phyloP scores from a whole-genome alignment of 2,329 filamentous ascomycete species.

The Metarhizium sp. region DNA sequence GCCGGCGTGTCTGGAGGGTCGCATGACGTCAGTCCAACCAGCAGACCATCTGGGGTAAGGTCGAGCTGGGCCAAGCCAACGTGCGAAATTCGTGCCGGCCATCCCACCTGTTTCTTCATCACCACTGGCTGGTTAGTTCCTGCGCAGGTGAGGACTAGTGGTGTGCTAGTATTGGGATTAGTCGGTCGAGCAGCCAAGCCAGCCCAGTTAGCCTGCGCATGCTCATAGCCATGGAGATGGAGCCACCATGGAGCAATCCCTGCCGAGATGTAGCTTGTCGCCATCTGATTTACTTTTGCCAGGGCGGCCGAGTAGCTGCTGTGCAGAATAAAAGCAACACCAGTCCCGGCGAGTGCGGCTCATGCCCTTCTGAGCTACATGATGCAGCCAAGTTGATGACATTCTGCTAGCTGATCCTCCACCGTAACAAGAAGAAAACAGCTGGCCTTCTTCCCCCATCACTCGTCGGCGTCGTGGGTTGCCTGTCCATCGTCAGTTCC shows the following conservation, averaged over 20 bases:
- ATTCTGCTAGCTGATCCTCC: not conserved
- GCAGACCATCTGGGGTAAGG: constrained; percentile 1
- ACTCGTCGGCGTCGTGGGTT: too few species aligned
- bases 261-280: not conserved
- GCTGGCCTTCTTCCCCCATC: not conserved
- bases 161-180: too few species aligned
- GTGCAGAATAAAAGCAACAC: constrained; percentile 4
- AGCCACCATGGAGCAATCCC: not conserved
- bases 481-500: too few species aligned
- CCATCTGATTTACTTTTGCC: not conserved
- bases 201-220: not conserved
- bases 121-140: too few species aligned
- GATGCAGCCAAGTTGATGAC: not conserved
- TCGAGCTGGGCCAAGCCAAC: not conserved
- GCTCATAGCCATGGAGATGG: not conserved
- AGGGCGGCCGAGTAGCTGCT: not conserved
- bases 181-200: not conserved
- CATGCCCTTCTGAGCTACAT: not conserved
- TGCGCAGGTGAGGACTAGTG: too few species aligned
- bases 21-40: constrained; percentile 14
- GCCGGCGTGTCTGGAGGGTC: not conserved
- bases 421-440: not conserved
- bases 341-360: not conserved
- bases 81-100: not conserved
- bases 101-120: too few species aligned